Conservation (phyloP, 164 flowering plant genomes). For the Nelumbo lutea region DNA sequence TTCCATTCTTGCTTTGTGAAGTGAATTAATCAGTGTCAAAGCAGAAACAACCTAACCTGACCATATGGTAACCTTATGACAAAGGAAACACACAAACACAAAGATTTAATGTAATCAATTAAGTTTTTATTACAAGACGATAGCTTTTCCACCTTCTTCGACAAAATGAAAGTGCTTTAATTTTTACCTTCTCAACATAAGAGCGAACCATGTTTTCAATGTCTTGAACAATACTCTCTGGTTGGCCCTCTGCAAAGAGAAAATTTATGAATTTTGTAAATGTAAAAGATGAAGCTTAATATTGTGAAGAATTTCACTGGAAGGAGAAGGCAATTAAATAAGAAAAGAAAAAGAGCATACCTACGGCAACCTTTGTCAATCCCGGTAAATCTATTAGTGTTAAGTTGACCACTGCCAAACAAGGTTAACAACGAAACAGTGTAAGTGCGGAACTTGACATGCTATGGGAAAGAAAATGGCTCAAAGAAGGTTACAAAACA, state of each 20-base stretch:
- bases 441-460: too few species aligned
- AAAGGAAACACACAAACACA: too few species aligned
- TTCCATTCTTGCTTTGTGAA: too few species aligned
- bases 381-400: slow-evolving; percentile 46
- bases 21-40: too few species aligned
- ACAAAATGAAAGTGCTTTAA: not conserved
- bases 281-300: not conserved
- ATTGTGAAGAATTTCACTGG: not conserved
- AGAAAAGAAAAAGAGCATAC: slow-evolving; percentile 14
- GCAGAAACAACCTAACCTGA: too few species aligned
- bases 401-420: slow-evolving; percentile 32
- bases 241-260: slow-evolving; percentile 38
- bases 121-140: too few species aligned
- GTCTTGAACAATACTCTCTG: slow-evolving; percentile 44
- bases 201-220: slow-evolving; percentile 54
- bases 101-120: too few species aligned
- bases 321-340: not conserved
- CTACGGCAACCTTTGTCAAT: slow-evolving; percentile 39
- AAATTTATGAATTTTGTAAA: not conserved
- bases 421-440: not conserved
- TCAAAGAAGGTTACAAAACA: too few species aligned
- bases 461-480: too few species aligned
- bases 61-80: too few species aligned
- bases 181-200: slow-evolving; percentile 43
- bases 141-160: too few species aligned